Evolutionary conservation across 164 flowering plant species (phyloP).

Genomic region (Echeveria elegans): DNA sequence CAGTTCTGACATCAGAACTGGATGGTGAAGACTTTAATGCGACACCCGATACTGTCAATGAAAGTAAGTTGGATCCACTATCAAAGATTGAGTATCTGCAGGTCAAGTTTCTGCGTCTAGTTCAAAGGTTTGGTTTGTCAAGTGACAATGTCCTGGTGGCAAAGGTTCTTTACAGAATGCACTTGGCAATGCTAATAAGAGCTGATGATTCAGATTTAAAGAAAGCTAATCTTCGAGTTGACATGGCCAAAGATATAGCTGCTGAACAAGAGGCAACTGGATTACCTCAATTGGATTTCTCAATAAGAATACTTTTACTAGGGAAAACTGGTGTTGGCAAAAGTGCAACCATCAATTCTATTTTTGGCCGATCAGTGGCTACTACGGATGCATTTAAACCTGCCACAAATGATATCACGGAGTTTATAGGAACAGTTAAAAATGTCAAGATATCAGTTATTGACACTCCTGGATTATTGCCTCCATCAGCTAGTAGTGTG

Average conservation of each 20-base stretch:
- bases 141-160: slow-evolving; percentile 52
- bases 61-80: slow-evolving; percentile 37
- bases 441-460: slow-evolving; percentile 64
- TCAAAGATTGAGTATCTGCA: slow-evolving; percentile 65
- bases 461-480: slow-evolving; percentile 91
- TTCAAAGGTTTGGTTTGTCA: slow-evolving; percentile 53
- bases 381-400: slow-evolving; percentile 77
- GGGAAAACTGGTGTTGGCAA: slow-evolving; percentile 97
- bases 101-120: slow-evolving; percentile 61
- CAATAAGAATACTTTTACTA: slow-evolving; percentile 63
- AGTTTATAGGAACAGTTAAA: slow-evolving; percentile 53
- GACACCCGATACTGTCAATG: slow-evolving; percentile 14
- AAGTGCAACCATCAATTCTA: slow-evolving; percentile 96
- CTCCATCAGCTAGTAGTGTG: slow-evolving; percentile 34
- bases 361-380: slow-evolving; percentile 55
- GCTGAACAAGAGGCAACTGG: slow-evolving; percentile 56
- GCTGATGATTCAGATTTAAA: slow-evolving; percentile 62
- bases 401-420: slow-evolving; percentile 55
- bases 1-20: slow-evolving; percentile 16
- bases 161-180: slow-evolving; percentile 75
- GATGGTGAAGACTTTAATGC: slow-evolving; percentile 30
- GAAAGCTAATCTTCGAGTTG: slow-evolving; percentile 33
- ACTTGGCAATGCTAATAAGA: slow-evolving; percentile 63
- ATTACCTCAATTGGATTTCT: slow-evolving; percentile 49
- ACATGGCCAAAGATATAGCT: slow-evolving; percentile 46